These are phyloP conservation scores for Ogataea wickerhamii DNA, from an alignment of 805 yeast species.

Conservation along the genomic window DNA sequence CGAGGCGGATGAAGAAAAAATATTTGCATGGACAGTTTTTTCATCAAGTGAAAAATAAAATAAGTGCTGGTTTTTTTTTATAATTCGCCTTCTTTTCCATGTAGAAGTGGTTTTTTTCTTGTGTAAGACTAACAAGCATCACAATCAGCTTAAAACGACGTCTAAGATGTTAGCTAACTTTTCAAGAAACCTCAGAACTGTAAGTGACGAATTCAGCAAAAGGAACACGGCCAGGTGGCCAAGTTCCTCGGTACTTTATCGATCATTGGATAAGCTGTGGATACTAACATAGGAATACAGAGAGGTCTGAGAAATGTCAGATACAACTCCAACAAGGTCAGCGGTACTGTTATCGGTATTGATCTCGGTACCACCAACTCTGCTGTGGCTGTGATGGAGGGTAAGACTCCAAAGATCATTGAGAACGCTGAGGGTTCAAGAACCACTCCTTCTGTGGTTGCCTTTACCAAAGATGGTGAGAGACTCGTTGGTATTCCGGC, in stretches of 20 bases:
- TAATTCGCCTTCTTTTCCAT: conserved; percentile 2
- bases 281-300: conserved; percentile 7
- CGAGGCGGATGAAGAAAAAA: conserved; percentile 10
- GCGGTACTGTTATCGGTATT: conserved; percentile 63
- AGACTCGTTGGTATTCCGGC: conserved; percentile 66
- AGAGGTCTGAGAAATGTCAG: conserved; percentile 28
- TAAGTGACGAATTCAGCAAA: conserved; percentile 21
- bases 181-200: conserved; percentile 33
- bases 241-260: too few species aligned
- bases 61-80: background rate
- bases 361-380: conserved; percentile 86
- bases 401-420: conserved; percentile 58
- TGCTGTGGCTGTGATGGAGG: conserved; percentile 75
- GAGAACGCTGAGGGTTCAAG: conserved; percentile 78
- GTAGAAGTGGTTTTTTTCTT: background rate
- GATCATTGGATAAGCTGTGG: too few species aligned
- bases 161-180: conserved; percentile 30
- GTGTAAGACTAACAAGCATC: background rate
- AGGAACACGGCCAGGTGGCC: background rate
- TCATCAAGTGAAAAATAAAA: background rate
- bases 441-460: conserved; percentile 79
- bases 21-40: conserved; percentile 3
- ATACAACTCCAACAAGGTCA: conserved; percentile 34
- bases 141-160: background rate
- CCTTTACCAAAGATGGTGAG: conserved; percentile 48